Evolutionary conservation across 1,139 yeast genomes (phyloP).

Genomic region (Pichia sp.): DNA sequence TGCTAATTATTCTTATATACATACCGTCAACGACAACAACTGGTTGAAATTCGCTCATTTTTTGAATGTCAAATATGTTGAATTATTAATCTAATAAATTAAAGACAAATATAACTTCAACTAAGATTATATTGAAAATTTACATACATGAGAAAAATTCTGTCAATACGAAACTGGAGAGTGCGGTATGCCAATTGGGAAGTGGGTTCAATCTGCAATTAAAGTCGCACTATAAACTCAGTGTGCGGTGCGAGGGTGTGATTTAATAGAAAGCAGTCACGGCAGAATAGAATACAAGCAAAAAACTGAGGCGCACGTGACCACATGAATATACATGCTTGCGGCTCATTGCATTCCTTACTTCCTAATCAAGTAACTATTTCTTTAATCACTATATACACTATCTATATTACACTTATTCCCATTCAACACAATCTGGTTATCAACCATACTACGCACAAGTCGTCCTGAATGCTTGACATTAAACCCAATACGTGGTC

Average conservation of each 20-base stretch:
- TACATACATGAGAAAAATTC: background rate
- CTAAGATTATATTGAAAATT: background rate
- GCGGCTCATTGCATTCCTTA: background rate
- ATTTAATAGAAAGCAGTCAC: constrained; percentile 6
- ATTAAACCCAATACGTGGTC: background rate
- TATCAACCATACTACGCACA: constrained; percentile 9
- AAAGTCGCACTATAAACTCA: background rate
- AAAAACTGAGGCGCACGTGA: background rate
- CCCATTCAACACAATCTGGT: constrained; percentile 3
- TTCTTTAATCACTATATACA: background rate
- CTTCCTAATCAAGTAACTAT: background rate
- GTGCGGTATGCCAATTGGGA: background rate
- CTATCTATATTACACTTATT: background rate
- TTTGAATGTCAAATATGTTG: constrained; percentile 17
- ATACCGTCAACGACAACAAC: constrained; percentile 94
- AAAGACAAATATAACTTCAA: background rate
- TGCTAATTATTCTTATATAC: constrained; percentile 22
- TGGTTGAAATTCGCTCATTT: constrained; percentile 92
- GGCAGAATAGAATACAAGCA: background rate
- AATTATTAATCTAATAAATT: constrained; percentile 1
- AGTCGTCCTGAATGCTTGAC: background rate
- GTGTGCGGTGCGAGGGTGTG: constrained; percentile 15
- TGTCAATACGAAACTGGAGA: background rate
- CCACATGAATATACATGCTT: background rate
- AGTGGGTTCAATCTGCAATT: background rate